Base-by-base conservation (phyloP, 2,329 filamentous ascomycete genomes). In the Fusarium compactum region DNA sequence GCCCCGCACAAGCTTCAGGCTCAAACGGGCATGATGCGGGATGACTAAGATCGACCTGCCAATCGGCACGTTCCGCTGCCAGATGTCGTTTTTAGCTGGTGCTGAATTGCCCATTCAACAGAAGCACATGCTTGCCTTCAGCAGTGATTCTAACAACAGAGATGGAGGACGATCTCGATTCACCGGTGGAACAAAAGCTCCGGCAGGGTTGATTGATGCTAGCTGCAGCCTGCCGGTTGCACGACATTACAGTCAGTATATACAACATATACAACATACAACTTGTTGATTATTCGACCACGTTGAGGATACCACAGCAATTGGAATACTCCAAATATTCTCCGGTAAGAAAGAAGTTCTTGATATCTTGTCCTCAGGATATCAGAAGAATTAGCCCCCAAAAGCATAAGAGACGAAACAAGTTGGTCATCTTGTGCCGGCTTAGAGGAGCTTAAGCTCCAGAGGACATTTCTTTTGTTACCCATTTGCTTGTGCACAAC, bases 1-100 rank as follows among this genome's bases (percentile, higher is more conserved):
- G 70, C 71, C 68, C 65, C 69, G 56, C 69, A 62, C 50, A 63
- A 75, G 73, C 73, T 75, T 24, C 67, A 62, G 68, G 44, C 72
- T 59, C 58, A 59, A 75, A 68, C 51, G n/a, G 55, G 68, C 25
- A 48, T 67, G 40, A 60, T n/a, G 55, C 20, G 18, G 8, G 32
- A 59, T 71, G 65, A 65, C 70, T 55, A 65, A 73, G 53, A 29
- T 14, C 1, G 9, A 12, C 22, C 20, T 25, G 15, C 41, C 43
- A 27, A 27, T 56, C 47, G 54, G 58, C 48, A 58, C 59, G 18
- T 53, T 56, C 53, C 34, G 52, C 55, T 65, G 68, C 56, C 63
- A 70, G 44, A 60, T 32, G 22, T 15, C 30, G 29, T 25, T 30
- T 8, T 38, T 41, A 38, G 15, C n/a, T 57, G 24, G 41, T 12